Percentiles rank a stretch among this genome's conserved stretches.
Conservation (phyloP, 2,329 filamentous ascomycete genomes). For the Aspergillus flavus region DNA sequence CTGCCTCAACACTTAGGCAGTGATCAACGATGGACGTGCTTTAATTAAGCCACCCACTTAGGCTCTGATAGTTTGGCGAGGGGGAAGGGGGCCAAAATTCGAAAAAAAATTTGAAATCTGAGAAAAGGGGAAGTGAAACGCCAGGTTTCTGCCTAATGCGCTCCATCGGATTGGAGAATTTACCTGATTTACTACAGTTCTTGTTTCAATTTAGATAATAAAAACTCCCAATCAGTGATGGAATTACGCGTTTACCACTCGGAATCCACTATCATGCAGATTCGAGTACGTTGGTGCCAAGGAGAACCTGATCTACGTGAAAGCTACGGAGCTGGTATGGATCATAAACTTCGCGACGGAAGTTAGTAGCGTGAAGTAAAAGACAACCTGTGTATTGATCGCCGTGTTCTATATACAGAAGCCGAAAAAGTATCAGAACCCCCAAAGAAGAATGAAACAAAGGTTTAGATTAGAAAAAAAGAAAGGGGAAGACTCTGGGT, state of each 20-base stretch:
- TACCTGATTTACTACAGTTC: background rate
- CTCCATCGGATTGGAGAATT: background rate
- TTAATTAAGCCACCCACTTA: background rate
- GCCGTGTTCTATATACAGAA: conserved; percentile 14
- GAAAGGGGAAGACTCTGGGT: background rate
- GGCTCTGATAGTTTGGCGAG: background rate
- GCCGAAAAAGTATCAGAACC: background rate
- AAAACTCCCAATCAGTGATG: background rate
- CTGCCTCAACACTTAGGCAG: background rate
- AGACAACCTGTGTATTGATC: conserved; percentile 2
- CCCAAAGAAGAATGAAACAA: background rate
- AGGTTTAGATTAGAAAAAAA: conserved; percentile 1
- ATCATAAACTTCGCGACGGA: background rate
- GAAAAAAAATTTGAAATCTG: background rate
- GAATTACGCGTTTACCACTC: background rate
- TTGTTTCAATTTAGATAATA: background rate
- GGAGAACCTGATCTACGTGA: background rate
- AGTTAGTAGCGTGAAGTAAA: background rate
- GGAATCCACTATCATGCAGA: background rate
- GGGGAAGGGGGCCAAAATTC: background rate
- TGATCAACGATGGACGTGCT: background rate
- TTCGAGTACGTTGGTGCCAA: background rate
- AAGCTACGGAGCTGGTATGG: background rate
- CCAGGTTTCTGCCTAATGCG: background rate
- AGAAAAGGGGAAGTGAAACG: conserved; percentile 1